phyloP scores from a whole-genome alignment of 441 rosid genomes.

The Populus tomentosa region DNA sequence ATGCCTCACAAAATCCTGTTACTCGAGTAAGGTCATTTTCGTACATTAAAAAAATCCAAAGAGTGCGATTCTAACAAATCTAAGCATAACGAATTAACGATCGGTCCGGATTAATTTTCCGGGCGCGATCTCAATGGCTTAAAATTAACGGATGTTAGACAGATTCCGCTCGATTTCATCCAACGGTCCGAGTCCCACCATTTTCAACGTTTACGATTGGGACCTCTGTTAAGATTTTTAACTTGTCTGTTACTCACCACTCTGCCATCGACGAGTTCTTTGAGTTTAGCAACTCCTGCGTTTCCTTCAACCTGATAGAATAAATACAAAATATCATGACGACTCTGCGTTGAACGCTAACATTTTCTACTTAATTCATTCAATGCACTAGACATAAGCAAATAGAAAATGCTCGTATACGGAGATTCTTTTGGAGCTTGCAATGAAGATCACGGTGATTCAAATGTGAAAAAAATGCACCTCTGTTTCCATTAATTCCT shows the following conservation, averaged over 20 bases:
- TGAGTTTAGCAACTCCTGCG: slow-evolving; percentile 20
- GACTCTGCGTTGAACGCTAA: not conserved
- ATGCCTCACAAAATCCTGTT: not conserved
- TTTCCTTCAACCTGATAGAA: slow-evolving; percentile 21
- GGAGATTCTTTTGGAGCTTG: not conserved
- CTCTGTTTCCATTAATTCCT: not conserved
- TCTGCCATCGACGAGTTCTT: slow-evolving; percentile 38
- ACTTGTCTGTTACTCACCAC: slow-evolving; percentile 27
- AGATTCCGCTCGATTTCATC: not conserved
- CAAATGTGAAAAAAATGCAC: not conserved
- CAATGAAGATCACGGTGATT: not conserved
- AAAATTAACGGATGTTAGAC: not conserved
- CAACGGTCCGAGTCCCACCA: not conserved
- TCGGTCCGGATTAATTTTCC: not conserved
- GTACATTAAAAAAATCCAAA: not conserved
- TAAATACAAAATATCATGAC: slow-evolving; percentile 7
- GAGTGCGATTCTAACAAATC: not conserved
- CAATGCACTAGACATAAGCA: not conserved
- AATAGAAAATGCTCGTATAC: not conserved
- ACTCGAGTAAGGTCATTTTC: not conserved
- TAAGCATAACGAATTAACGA: not conserved
- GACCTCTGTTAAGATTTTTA: not conserved
- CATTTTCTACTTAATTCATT: not conserved
- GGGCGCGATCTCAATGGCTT: not conserved
- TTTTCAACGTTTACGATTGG: not conserved